Percentiles rank a stretch among this genome's conserved stretches.
phyloP scores from a whole-genome alignment of 257 asterid species.

The Ajuga chamaepitys region DNA sequence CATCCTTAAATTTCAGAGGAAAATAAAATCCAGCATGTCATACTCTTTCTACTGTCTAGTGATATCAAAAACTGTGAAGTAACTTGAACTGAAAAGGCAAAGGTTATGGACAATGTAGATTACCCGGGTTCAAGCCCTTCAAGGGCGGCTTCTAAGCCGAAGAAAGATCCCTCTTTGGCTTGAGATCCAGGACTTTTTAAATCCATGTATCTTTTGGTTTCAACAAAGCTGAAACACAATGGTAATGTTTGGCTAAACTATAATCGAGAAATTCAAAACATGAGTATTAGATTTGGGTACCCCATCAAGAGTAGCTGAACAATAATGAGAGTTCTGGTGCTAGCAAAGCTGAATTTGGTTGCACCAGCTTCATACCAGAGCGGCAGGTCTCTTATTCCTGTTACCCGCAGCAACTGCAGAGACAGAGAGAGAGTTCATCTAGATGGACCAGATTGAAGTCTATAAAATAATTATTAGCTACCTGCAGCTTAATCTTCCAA shows the following conservation, averaged over 20 bases:
- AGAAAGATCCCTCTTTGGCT: constrained; percentile 70
- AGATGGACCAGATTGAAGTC: neutral
- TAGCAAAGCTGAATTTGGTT: constrained; percentile 65
- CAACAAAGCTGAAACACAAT: constrained; percentile 51
- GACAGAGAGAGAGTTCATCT: neutral
- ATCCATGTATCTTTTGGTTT: constrained; percentile 86
- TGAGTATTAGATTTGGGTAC: constrained; percentile 25
- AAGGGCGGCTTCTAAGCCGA: constrained; percentile 73
- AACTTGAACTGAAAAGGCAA: too few relatives aligned
- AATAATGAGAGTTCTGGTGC: constrained; percentile 54
- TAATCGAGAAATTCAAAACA: neutral
- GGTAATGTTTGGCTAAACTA: neutral
- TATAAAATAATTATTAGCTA: neutral
- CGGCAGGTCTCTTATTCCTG: constrained; percentile 66
- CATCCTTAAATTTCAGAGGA: neutral
- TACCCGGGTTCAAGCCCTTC: constrained; percentile 92
- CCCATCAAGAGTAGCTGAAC: constrained; percentile 86
- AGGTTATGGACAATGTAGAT: too few relatives aligned
- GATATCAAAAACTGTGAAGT: neutral
- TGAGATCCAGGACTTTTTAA: constrained; percentile 75
- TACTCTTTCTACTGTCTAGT: neutral
- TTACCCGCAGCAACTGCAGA: constrained; percentile 65
- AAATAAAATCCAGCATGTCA: neutral
- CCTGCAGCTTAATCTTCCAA: neutral
- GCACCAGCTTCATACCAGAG: constrained; percentile 96